These are phyloP conservation scores for Tylopilus sp. DNA, from an alignment of 1,284 basidiomycete species.

Conservation along the genomic window DNA sequence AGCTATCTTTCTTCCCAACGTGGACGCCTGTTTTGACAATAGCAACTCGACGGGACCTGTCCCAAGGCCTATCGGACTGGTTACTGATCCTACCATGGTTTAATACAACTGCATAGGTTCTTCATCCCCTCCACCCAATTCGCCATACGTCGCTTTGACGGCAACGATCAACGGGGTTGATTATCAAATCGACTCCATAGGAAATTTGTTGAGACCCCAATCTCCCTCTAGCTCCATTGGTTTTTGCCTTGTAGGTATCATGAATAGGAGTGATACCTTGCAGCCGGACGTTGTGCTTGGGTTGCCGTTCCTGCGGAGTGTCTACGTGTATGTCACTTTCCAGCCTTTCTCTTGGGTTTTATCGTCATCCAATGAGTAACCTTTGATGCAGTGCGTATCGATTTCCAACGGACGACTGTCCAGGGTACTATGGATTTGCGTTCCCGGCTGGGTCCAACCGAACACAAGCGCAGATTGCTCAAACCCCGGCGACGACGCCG, in stretches of 20 bases:
- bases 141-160: conserved; percentile 37
- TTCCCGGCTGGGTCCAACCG: conserved; percentile 40
- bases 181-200: conserved; percentile 39
- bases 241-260: conserved; percentile 38
- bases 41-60: conserved; percentile 36
- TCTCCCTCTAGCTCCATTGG: conserved; percentile 4
- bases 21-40: conserved; percentile 30
- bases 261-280: conserved; percentile 15
- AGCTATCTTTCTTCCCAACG: conserved; percentile 31
- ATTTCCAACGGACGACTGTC: conserved; percentile 41
- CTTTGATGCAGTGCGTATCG: conserved; percentile 40
- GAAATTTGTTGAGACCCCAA: conserved; percentile 34
- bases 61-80: conserved; percentile 18
- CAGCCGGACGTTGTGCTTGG: conserved; percentile 30
- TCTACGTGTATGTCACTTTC: conserved; percentile 40
- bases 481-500: conserved; percentile 39
- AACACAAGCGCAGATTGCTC: conserved; percentile 38
- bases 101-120: conserved; percentile 32
- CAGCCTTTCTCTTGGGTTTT: too few species aligned
- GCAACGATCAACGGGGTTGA: conserved; percentile 45
- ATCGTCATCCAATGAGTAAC: background rate
- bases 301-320: conserved; percentile 43
- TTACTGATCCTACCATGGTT: conserved; percentile 2
- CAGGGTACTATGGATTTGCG: conserved; percentile 44
- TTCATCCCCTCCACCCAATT: conserved; percentile 13